phyloP scores from a whole-genome alignment of 441 rosid genomes.

The Populus tomentosa region DNA sequence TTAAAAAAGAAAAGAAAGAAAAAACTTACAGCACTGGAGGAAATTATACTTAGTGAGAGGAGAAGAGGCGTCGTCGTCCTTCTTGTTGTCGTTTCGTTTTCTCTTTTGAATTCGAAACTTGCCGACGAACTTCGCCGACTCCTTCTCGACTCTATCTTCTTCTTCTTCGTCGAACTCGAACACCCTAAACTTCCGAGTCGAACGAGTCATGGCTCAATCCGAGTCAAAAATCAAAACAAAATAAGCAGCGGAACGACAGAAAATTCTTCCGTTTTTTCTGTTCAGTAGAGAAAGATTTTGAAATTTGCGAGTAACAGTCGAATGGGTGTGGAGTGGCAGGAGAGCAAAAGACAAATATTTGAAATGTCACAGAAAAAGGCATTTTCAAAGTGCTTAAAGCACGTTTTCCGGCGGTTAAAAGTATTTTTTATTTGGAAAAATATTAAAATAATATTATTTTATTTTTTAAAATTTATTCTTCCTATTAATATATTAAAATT shows the following conservation, averaged over 20 bases:
- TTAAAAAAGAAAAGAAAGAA: neutral
- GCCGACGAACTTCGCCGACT: constrained; percentile 25
- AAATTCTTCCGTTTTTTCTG: neutral
- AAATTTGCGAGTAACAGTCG: neutral
- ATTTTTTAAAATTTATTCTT: too few relatives aligned
- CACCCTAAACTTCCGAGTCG: constrained; percentile 19
- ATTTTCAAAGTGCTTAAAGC: too few relatives aligned
- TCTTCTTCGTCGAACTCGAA: constrained; percentile 53
- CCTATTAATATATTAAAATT: too few relatives aligned
- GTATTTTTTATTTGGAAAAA: too few relatives aligned
- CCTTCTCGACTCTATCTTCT: constrained; percentile 28
- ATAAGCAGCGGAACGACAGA: neutral
- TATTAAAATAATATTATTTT: too few relatives aligned
- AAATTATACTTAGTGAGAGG: constrained; percentile 37
- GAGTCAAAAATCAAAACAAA: neutral
- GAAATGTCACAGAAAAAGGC: neutral
- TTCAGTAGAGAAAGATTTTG: neutral
- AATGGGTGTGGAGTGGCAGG: neutral
- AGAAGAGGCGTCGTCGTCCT: constrained; percentile 9
- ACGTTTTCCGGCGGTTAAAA: too few relatives aligned
- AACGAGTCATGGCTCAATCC: neutral
- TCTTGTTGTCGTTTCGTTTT: neutral
- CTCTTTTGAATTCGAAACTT: constrained; percentile 20
- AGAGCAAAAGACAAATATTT: neutral
- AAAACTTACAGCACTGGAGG: constrained; percentile 43